A percentile compares a stretch with the other conserved stretches of the same genome.
These are phyloP conservation scores for Globisporangium spinosum DNA, from an alignment of 352 stramenopile genomes.

Conservation along the genomic window DNA sequence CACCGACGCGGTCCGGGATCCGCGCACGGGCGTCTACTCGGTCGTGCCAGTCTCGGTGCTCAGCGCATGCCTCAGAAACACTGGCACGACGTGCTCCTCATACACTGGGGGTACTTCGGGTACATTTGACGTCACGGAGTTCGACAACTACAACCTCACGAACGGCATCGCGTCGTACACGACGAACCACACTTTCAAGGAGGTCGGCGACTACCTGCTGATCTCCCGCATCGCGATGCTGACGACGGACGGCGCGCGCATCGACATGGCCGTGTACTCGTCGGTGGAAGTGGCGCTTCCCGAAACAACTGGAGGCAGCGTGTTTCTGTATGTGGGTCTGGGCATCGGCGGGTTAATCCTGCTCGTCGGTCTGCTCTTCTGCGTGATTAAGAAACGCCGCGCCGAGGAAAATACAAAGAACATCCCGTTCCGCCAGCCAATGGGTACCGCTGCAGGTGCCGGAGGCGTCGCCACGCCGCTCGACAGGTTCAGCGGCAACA, in stretches of 20 bases:
- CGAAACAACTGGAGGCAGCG: slow-evolving; percentile 35
- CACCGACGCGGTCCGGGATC: slow-evolving; percentile 46
- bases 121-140: slow-evolving; percentile 51
- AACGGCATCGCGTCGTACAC: slow-evolving; percentile 47
- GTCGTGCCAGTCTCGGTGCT: slow-evolving; percentile 72
- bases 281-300: slow-evolving; percentile 56
- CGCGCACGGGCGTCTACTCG: slow-evolving; percentile 49
- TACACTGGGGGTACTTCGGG: slow-evolving; percentile 56
- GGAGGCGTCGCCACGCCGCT: slow-evolving; percentile 23
- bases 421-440: slow-evolving; percentile 69
- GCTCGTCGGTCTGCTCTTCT: slow-evolving; percentile 60
- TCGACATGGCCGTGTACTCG: slow-evolving; percentile 84
- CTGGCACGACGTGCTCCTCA: slow-evolving; percentile 49
- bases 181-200: slow-evolving; percentile 50
- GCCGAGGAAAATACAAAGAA: slow-evolving; percentile 59
- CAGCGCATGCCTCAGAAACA: slow-evolving; percentile 54
- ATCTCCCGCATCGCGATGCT: slow-evolving; percentile 69
- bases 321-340: slow-evolving; percentile 73
- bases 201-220: slow-evolving; percentile 60
- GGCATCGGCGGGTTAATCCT: slow-evolving; percentile 65
- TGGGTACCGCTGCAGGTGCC: slow-evolving; percentile 14
- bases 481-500: slow-evolving; percentile 52
- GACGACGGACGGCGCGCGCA: slow-evolving; percentile 62
- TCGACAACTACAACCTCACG: slow-evolving; percentile 62
- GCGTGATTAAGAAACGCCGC: slow-evolving; percentile 63